A percentile compares a stretch with the other conserved stretches of the same genome.
Evolutionary conservation across 2,329 filamentous ascomycete species (phyloP).

Genomic region (Fragosphaeria purpurea): DNA sequence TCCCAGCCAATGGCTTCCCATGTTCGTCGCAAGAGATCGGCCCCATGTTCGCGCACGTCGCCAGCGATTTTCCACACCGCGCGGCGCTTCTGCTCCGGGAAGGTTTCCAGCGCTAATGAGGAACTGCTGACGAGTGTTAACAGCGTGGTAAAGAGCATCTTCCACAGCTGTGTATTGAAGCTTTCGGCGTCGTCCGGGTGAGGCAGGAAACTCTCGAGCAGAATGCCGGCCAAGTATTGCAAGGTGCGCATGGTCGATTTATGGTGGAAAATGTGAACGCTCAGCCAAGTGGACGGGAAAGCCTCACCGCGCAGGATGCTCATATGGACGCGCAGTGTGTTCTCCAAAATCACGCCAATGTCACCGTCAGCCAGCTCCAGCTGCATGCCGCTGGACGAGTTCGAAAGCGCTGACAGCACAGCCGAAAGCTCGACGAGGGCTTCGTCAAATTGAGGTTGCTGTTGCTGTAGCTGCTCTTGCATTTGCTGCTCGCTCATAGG

Average conservation of each 20-base stretch:
- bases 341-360: conserved; percentile 63
- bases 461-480: background rate
- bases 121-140: conserved; percentile 84
- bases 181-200: conserved; percentile 82
- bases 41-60: conserved; percentile 85
- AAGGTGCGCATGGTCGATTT: conserved; percentile 79
- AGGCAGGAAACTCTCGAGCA: conserved; percentile 78
- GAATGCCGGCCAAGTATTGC: conserved; percentile 67
- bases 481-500: background rate
- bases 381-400: conserved; percentile 62
- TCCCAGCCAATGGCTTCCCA: conserved; percentile 99
- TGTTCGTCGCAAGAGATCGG: conserved; percentile 69
- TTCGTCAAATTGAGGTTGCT: conserved; percentile 62
- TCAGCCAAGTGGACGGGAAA: conserved; percentile 84
- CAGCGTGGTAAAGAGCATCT: conserved; percentile 80
- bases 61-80: conserved; percentile 99
- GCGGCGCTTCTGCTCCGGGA: conserved; percentile 89
- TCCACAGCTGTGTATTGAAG: conserved; percentile 93
- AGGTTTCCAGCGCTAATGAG: conserved; percentile 83
- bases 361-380: conserved; percentile 67
- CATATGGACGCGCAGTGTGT: conserved; percentile 73
- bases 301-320: conserved; percentile 84
- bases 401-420: conserved; percentile 72
- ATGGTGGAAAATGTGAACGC: conserved; percentile 86
- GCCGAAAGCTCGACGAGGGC: conserved; percentile 80